Evolutionary conservation across 306 rosid genomes (phyloP), one percentile per base, ranked within the genome.

Genomic region (Glycine tomentella): DNA sequence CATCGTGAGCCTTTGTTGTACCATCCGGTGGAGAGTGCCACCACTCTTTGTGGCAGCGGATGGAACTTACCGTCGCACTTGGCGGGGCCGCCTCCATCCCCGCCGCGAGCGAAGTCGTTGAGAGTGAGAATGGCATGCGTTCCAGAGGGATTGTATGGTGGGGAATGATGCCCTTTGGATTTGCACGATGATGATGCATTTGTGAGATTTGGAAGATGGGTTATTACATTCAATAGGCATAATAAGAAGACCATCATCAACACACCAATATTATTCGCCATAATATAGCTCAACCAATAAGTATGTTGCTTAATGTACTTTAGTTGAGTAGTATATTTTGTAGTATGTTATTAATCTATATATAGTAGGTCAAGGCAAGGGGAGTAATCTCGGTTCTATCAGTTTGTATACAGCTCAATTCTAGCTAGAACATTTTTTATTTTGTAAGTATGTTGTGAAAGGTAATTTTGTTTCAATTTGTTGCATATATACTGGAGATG

Each of bases 81-180:
- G 56, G 74, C 5, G 74, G 74, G 16, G 56, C 56, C 56, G 1
- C 56, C 74, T 45, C 74, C 74, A 16, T 69, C 74, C 1, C 74
- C 56, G 40, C 74, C 74, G 74, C 10, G 56, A 11, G n/a, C 56
- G 36, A 69, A 69, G 74, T 69, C 6, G 74, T 69, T 69, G 9
- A 69, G 1, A 5, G 74, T 69, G 2, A 69, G 74, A 46, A 69
- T 46, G 9, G 38, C 74, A 3, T 20, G 74, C 38, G 55, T 69
- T 69, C 74, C 74, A 5, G 9, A 4, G 40, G 74, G 56, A 2
- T 17, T 20, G 40, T 1, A 0, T 1, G 8, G 0, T 0, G 74
- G 74, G 10, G 53, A 15, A 2, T 10, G 9, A 9, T 0, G 7
- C 0, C 0, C 9, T 0, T 68, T 44, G 40, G 74, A 4, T 45